phyloP scores from a whole-genome alignment of 371 early-diverging fungal species.

The Mortierella sp. region DNA sequence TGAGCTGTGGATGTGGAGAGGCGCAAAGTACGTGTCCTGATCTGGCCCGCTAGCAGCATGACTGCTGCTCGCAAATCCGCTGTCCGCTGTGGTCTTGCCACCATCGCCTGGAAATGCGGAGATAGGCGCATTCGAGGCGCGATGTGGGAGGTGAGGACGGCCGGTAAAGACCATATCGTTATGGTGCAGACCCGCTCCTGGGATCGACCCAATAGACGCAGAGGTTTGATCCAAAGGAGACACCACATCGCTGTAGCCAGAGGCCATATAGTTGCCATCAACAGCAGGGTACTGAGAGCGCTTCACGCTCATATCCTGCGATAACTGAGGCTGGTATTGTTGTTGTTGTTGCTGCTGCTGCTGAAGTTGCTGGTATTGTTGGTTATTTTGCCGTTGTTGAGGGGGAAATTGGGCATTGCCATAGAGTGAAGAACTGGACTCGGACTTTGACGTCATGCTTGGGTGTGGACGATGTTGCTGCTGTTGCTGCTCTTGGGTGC shows the following conservation, averaged over 20 bases:
- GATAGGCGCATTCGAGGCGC: background rate
- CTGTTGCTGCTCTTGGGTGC: constrained; percentile 13
- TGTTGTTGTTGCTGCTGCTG: constrained; percentile 23
- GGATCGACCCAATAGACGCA: constrained; percentile 4
- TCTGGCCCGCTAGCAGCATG: constrained; percentile 15
- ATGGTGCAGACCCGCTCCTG: constrained; percentile 2
- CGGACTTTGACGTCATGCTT: constrained; percentile 18
- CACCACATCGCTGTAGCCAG: constrained; percentile 17
- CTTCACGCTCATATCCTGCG: background rate
- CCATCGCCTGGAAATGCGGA: constrained; percentile 17
- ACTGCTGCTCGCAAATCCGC: constrained; percentile 19
- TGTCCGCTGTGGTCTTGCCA: constrained; percentile 19
- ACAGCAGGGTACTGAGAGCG: constrained; percentile 14
- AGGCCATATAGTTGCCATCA: constrained; percentile 15
- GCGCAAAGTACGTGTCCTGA: constrained; percentile 33
- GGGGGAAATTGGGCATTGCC: background rate
- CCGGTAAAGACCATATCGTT: background rate
- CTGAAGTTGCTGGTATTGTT: constrained; percentile 15
- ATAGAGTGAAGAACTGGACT: constrained; percentile 10
- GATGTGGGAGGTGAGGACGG: constrained; percentile 24
- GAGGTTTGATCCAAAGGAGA: constrained; percentile 12
- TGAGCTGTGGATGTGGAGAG: constrained; percentile 1
- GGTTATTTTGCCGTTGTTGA: constrained; percentile 19
- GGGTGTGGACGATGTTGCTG: constrained; percentile 24
- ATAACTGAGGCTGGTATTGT: constrained; percentile 9